Conservation (phyloP, 83 land plant genomes). For the Diphasiastrum complanatum region DNA sequence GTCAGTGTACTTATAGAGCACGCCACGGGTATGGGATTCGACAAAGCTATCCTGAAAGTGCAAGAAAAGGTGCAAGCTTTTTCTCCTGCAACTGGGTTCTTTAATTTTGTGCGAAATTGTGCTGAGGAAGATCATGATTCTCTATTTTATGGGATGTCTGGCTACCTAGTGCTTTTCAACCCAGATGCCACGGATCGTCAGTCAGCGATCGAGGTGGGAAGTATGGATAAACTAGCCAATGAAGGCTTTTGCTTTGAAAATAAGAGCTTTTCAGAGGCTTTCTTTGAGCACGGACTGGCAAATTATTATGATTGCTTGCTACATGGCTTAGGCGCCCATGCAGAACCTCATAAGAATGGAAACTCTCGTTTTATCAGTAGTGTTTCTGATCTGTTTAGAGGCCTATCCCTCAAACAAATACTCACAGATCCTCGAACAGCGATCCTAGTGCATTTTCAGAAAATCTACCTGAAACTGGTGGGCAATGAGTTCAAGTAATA, state of each 20-base stretch:
- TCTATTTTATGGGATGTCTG: neutral
- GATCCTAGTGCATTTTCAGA: neutral
- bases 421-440: neutral
- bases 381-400: neutral
- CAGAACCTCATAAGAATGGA: too few relatives aligned
- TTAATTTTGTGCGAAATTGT: neutral
- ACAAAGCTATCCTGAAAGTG: neutral
- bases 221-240: neutral
- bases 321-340: neutral
- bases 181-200: neutral
- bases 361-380: neutral
- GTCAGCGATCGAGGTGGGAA: neutral
- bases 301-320: slow-evolving; percentile 3
- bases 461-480: neutral
- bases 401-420: neutral
- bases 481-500: slow-evolving; percentile 4
- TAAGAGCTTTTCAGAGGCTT: neutral
- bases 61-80: neutral
- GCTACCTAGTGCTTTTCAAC: neutral
- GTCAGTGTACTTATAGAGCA: neutral
- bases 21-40: neutral
- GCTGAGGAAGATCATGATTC: neutral
- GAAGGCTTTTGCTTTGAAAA: neutral
- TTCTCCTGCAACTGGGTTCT: neutral
- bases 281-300: slow-evolving; percentile 7